Conservation (phyloP, 2,329 filamentous ascomycete genomes). For the Colletotrichum liriopes region DNA sequence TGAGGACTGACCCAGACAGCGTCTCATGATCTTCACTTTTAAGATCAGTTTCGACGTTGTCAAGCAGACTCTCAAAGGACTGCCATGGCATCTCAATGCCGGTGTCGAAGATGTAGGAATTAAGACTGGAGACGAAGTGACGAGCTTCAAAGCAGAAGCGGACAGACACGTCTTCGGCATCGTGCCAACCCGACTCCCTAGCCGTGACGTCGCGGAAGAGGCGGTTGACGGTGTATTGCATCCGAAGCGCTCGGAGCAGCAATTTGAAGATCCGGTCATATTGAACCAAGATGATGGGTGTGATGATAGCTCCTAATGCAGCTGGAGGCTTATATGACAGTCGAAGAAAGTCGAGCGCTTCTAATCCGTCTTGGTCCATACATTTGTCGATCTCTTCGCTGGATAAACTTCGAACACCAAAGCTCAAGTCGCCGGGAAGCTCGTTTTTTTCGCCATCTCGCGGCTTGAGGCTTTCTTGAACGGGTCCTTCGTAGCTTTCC, state of each 20-base stretch:
- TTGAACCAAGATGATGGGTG: slow-evolving; percentile 77
- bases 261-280: slow-evolving; percentile 91
- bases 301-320: slow-evolving; percentile 82
- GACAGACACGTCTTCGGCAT: slow-evolving; percentile 58
- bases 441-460: slow-evolving; percentile 50
- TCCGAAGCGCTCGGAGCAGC: slow-evolving; percentile 81
- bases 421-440: slow-evolving; percentile 82
- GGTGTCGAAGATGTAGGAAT: slow-evolving; percentile 84
- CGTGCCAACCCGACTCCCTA: slow-evolving; percentile 52
- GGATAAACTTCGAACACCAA: slow-evolving; percentile 86
- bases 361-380: slow-evolving; percentile 85
- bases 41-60: slow-evolving; percentile 73
- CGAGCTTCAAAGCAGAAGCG: slow-evolving; percentile 84
- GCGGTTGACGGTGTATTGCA: slow-evolving; percentile 82
- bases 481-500: slow-evolving; percentile 74
- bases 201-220: slow-evolving; percentile 72
- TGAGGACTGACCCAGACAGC: slow-evolving; percentile 64
- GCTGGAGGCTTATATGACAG: slow-evolving; percentile 86
- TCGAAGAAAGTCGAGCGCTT: slow-evolving; percentile 93
- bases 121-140: slow-evolving; percentile 82
- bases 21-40: slow-evolving; percentile 55
- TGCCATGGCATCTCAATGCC: slow-evolving; percentile 83
- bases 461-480: slow-evolving; percentile 30
- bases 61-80: slow-evolving; percentile 77
- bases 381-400: slow-evolving; percentile 85